A percentile compares a stretch with the other conserved stretches of the same genome.
Evolutionary conservation across 2,329 filamentous ascomycete genomes (phyloP).

Genomic region (Diatrype stigma): DNA sequence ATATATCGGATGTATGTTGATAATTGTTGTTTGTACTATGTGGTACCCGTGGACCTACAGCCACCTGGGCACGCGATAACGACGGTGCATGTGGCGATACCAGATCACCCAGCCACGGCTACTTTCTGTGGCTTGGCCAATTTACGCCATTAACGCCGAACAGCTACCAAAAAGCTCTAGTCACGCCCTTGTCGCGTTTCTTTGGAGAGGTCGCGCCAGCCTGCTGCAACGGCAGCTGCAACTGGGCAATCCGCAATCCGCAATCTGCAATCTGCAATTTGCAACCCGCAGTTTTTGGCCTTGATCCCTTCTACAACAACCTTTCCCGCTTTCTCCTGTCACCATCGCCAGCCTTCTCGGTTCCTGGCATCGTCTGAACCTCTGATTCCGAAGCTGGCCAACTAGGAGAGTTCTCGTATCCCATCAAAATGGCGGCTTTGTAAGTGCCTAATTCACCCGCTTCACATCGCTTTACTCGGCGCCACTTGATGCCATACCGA

Average conservation of each 20-base stretch:
- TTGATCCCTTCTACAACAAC: slow-evolving; percentile 1
- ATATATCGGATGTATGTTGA: not conserved
- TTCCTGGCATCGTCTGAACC: not conserved
- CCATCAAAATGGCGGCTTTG: slow-evolving; percentile 24
- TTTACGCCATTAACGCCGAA: no score
- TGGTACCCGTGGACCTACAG: not conserved
- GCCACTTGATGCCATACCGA: not conserved
- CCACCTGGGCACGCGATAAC: slow-evolving; percentile 2
- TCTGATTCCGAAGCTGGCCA: slow-evolving; percentile 1
- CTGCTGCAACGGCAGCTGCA: not conserved
- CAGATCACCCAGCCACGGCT: no score
- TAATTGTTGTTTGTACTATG: no score
- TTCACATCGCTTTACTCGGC: not conserved
- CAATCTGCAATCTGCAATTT: no score
- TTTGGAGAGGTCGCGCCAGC: not conserved
- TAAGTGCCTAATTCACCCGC: slow-evolving; percentile 10
- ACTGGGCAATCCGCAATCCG: slow-evolving; percentile 5
- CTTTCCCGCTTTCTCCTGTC: slow-evolving; percentile 1
- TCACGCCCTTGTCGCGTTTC: slow-evolving; percentile 8
- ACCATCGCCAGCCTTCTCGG: not conserved
- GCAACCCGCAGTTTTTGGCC: no score
- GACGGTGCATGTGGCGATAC: no score
- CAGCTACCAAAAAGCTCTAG: slow-evolving; percentile 9
- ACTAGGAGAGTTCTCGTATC: not conserved
- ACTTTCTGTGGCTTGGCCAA: not conserved